phyloP scores from a whole-genome alignment of 345 rosid genomes.

The Corymbia maculata region DNA sequence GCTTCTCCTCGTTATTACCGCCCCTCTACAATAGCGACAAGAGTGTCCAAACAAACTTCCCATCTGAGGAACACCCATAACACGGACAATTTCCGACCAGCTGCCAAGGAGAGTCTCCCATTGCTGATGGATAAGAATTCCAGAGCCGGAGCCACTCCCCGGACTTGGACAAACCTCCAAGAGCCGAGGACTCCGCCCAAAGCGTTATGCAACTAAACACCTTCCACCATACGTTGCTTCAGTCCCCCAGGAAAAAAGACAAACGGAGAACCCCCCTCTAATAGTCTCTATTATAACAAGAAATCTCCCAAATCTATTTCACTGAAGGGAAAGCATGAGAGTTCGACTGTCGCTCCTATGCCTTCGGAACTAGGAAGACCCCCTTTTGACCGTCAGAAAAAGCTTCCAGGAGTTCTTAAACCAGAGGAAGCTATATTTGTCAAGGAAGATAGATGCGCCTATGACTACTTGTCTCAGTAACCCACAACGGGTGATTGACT shows the following conservation, averaged over 20 bases:
- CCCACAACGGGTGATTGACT: neutral
- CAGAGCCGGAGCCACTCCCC: neutral
- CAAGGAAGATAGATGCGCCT: neutral
- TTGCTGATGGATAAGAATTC: neutral
- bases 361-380: neutral
- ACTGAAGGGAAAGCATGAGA: neutral
- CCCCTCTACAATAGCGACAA: neutral
- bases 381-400: neutral
- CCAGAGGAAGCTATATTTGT: neutral
- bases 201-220: neutral
- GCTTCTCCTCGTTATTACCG: neutral
- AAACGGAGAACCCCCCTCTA: neutral
- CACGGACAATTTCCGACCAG: neutral
- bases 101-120: neutral
- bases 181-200: neutral
- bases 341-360: neutral
- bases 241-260: neutral
- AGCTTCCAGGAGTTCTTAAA: neutral
- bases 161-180: neutral
- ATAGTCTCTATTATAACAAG: neutral
- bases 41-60: neutral
- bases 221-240: neutral
- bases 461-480: neutral
- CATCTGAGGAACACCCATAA: neutral
- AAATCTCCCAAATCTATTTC: neutral